Evolutionary conservation across 768 basidiomycete genomes (phyloP), one percentile per base, ranked within the genome.

Genomic region (Macrolepiota fuliginosa): DNA sequence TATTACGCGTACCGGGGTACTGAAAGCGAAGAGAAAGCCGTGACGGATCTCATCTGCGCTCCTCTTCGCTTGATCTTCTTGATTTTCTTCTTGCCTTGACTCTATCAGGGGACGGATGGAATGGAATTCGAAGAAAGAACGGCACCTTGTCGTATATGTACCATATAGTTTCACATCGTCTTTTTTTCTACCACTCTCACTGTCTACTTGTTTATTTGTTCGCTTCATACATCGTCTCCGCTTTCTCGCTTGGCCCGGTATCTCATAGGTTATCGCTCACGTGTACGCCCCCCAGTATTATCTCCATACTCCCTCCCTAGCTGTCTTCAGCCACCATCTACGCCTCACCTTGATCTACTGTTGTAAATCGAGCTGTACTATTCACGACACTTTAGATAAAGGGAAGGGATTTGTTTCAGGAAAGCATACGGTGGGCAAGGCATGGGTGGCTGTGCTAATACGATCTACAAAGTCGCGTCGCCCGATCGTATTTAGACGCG

Each of bases 321-420:
- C 35, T 35, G 17, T 47, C 32, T 19, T 3, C 19, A 9, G 22
- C 12, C 25, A 2, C 47, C 35, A n/a, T 53, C 58, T 10, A 25
- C 42, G 13, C 29, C 40, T 32, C 24, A 39, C 40, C 46, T 53
- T 61, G 52, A 54, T 25, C 51, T 52, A 27, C 53, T 61, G 52
- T 61, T 53, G 59, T 61, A 61, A 53, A 54, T 61, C 51, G 59
- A 61, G 52, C 32, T 61, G 59, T 61, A 53, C 7, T 53, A 42
- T 54, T 61, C 42, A 32, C 47, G 12, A 36, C 46, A 22, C 19
- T 22, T 17, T 58, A 49, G 47, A 50, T 58, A 49, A 37, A 47
- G 46, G 29, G 32, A 58, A 58, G 46, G 46, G 45, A 36, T 24
- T 39, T 49, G 22, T 61, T 54, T 46, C 40, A 32, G 51, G 56